These are phyloP conservation scores for Eucalyptus marginata DNA, from an alignment of 345 rosid species.

Conservation along the genomic window DNA sequence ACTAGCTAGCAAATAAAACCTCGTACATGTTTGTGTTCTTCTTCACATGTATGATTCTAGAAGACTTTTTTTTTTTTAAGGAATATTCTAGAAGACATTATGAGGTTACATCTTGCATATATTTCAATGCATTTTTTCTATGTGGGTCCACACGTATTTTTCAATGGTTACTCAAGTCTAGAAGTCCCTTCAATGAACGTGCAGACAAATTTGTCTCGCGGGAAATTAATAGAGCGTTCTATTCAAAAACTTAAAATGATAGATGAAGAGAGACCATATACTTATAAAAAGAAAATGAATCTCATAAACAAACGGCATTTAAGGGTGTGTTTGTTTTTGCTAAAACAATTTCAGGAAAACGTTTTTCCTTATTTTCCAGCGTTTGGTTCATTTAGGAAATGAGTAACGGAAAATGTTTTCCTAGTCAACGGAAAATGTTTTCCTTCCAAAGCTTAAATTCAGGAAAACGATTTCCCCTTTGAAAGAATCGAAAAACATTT, in stretches of 20 bases:
- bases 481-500: too few species aligned
- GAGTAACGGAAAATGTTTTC: too few species aligned
- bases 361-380: too few species aligned
- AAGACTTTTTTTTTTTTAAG: too few species aligned
- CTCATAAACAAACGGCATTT: background rate
- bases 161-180: background rate
- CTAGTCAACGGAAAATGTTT: too few species aligned
- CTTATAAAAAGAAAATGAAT: background rate
- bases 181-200: background rate
- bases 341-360: too few species aligned
- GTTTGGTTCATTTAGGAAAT: too few species aligned
- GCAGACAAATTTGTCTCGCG: fast-evolving
- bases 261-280: background rate
- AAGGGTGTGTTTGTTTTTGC: too few species aligned
- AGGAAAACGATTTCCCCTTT: too few species aligned
- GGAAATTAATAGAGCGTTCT: background rate
- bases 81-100: background rate
- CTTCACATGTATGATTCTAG: background rate
- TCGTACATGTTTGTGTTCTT: background rate
- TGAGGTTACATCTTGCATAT: background rate
- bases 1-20: background rate
- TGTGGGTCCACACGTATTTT: background rate
- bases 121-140: background rate
- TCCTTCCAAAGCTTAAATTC: too few species aligned
- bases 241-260: background rate